Conservation (phyloP, 2,329 filamentous ascomycete genomes). For the Aureobasidium namibiae region DNA sequence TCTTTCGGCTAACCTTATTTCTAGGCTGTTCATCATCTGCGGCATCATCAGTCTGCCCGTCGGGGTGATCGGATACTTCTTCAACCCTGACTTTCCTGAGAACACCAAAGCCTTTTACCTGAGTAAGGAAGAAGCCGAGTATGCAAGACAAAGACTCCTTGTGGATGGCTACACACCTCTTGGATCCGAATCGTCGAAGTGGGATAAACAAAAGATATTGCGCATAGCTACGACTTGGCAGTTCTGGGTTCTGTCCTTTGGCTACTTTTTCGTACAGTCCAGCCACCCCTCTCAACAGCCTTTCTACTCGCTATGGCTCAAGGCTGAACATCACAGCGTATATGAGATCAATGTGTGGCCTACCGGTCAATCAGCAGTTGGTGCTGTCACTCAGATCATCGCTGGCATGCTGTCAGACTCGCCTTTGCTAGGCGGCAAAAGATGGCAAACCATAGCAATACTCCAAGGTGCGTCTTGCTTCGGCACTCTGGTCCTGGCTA, state of each 20-base stretch:
- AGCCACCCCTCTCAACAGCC: slow-evolving; percentile 34
- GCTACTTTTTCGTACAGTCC: slow-evolving; percentile 52
- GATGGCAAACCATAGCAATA: slow-evolving; percentile 11
- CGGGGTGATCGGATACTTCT: slow-evolving; percentile 44
- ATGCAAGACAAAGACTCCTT: slow-evolving; percentile 39
- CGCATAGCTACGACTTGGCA: slow-evolving; percentile 35
- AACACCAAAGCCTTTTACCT: slow-evolving; percentile 43
- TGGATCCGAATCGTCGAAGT: slow-evolving; percentile 20
- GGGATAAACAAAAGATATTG: slow-evolving; percentile 30
- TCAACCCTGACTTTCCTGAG: slow-evolving; percentile 41
- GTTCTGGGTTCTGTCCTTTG: slow-evolving; percentile 44
- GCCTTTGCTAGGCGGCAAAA: slow-evolving; percentile 4
- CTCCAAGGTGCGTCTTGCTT: slow-evolving; percentile 28
- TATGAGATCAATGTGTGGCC: slow-evolving; percentile 12
- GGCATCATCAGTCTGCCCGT: slow-evolving; percentile 45
- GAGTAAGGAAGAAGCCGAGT: slow-evolving; percentile 38
- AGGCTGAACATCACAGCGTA: slow-evolving; percentile 22
- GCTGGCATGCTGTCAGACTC: slow-evolving; percentile 13
- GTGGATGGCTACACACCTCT: slow-evolving; percentile 5
- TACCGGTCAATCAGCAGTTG: slow-evolving; percentile 37
- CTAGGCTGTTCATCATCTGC: slow-evolving; percentile 17
- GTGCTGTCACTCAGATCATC: slow-evolving; percentile 41
- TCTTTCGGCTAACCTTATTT: background rate
- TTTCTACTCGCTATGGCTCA: slow-evolving; percentile 48
- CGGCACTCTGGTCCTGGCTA: slow-evolving; percentile 48